Conservation (phyloP, 2,329 filamentous ascomycete species). For the Westerdykella sp. region DNA sequence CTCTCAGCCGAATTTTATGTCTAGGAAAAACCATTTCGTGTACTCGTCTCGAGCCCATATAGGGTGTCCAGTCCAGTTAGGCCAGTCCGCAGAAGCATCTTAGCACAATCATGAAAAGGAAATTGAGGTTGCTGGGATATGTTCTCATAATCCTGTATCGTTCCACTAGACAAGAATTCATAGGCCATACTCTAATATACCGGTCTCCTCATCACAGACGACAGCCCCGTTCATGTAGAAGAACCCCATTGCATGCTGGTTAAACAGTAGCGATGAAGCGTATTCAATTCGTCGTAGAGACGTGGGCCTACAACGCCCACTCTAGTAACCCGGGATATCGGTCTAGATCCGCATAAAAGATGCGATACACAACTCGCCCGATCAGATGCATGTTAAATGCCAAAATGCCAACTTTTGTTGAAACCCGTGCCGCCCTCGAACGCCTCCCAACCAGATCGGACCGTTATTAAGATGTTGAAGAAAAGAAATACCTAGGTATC, state of each 20-base stretch:
- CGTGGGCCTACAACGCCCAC: neutral
- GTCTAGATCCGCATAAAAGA: neutral
- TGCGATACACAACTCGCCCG: neutral
- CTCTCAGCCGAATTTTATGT: too few relatives aligned
- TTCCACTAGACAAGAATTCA: too few relatives aligned
- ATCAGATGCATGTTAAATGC: constrained; percentile 19
- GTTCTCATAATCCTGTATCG: too few relatives aligned
- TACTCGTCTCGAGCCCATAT: too few relatives aligned
- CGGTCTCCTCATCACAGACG: too few relatives aligned
- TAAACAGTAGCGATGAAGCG: neutral
- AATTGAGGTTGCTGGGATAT: too few relatives aligned
- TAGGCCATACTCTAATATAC: too few relatives aligned
- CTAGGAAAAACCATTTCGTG: too few relatives aligned
- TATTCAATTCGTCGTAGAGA: neutral
- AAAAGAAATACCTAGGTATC: neutral
- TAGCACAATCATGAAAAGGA: too few relatives aligned
- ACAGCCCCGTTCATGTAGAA: too few relatives aligned
- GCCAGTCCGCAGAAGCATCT: too few relatives aligned
- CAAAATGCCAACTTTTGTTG: constrained; percentile 16
- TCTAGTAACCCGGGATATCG: neutral
- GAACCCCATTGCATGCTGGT: neutral
- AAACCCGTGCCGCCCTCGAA: constrained; percentile 11
- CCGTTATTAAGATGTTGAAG: neutral
- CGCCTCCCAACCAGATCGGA: constrained; percentile 14
- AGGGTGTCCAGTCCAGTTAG: too few relatives aligned